Conservation (phyloP, 2,329 filamentous ascomycete species). For the Fusarium coffeatum region DNA sequence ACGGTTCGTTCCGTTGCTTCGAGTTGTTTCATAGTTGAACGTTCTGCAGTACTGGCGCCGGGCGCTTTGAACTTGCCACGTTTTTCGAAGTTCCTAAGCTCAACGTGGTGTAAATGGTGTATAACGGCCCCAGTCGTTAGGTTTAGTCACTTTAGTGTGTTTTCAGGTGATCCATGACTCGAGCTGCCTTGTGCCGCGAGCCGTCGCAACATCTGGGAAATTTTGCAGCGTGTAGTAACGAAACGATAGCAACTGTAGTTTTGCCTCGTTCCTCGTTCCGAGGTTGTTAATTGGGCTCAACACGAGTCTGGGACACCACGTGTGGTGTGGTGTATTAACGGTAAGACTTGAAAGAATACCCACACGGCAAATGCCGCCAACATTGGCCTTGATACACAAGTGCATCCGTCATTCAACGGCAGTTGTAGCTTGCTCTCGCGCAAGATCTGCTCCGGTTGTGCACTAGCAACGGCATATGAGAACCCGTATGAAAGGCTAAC, state of each 20-base stretch:
- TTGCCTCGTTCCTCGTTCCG: conserved; percentile 11
- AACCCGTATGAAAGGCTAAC: not conserved
- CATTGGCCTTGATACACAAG: not conserved
- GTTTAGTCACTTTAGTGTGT: conserved; percentile 8
- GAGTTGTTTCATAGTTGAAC: conserved; percentile 6
- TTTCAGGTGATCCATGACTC: conserved; percentile 9
- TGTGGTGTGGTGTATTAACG: conserved; percentile 21
- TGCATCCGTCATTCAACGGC: not conserved
- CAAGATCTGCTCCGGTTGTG: not conserved
- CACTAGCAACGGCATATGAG: not conserved
- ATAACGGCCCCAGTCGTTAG: not conserved
- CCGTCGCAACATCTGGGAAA: not conserved
- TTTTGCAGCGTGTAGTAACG: not conserved
- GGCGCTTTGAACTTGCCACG: not conserved
- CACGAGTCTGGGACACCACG: not conserved
- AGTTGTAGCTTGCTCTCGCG: not conserved
- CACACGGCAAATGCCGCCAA: not conserved
- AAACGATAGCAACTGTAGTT: conserved; percentile 1
- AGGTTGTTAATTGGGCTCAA: conserved; percentile 8
- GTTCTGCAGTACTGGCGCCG: not conserved
- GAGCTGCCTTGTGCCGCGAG: not conserved
- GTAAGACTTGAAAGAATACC: conserved; percentile 15
- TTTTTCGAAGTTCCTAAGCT: not conserved
- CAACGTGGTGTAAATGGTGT: not conserved
- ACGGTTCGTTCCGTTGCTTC: conserved; percentile 24